Conservation (phyloP, 2,329 filamentous ascomycete genomes). For the Cadophora sp. region DNA sequence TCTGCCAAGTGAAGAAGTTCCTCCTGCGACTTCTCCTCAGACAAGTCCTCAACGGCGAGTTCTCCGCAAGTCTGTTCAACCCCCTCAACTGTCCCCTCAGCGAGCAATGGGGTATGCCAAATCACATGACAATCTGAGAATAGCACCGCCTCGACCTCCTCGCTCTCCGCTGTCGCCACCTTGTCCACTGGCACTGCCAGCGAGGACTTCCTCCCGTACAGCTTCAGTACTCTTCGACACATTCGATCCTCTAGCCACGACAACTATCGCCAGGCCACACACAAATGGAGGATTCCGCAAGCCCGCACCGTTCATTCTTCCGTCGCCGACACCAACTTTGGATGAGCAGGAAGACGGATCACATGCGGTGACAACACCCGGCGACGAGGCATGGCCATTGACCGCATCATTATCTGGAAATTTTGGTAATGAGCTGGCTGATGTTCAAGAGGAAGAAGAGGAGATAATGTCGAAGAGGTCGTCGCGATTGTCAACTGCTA, state of each 20-base stretch:
- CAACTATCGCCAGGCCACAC: conserved; percentile 52
- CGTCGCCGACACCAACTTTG: conserved; percentile 33
- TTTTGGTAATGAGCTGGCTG: conserved; percentile 53
- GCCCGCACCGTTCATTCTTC: conserved; percentile 50
- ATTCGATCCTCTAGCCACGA: conserved; percentile 48
- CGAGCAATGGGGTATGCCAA: conserved; percentile 46
- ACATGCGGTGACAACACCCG: conserved; percentile 53
- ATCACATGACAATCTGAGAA: conserved; percentile 49
- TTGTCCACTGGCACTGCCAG: conserved; percentile 55
- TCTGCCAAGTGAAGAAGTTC: conserved; percentile 29
- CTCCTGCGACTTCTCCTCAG: conserved; percentile 20
- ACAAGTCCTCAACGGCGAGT: conserved; percentile 30
- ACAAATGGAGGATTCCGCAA: conserved; percentile 55
- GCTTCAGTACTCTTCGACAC: conserved; percentile 54
- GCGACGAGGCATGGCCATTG: conserved; percentile 55
- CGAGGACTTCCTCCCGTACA: conserved; percentile 61
- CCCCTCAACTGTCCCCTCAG: conserved; percentile 29
- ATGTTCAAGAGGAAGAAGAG: conserved; percentile 71
- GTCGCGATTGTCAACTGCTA: conserved; percentile 39
- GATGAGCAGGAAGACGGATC: conserved; percentile 42
- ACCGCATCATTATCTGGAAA: conserved; percentile 36
- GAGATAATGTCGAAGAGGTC: conserved; percentile 41
- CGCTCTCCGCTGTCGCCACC: conserved; percentile 52
- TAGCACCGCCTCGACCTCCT: conserved; percentile 57
- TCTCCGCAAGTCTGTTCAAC: conserved; percentile 34